Evolutionary conservation across 441 rosid genomes (phyloP).

Genomic region (Sinapis alba): DNA sequence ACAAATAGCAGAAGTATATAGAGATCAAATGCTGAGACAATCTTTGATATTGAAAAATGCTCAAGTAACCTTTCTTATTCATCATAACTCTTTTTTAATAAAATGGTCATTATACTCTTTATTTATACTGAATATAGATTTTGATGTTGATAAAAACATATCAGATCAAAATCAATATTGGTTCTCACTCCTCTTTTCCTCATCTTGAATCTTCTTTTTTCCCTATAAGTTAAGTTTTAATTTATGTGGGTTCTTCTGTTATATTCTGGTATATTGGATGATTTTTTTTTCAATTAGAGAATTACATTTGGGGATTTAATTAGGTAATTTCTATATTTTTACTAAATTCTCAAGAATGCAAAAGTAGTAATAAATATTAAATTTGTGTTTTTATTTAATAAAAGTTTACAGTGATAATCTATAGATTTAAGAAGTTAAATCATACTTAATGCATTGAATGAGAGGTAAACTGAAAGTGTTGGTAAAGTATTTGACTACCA

Average conservation of each 20-base stretch:
- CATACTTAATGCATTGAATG: too few species aligned
- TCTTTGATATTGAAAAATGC: not conserved
- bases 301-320: too few species aligned
- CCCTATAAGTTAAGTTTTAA: not conserved
- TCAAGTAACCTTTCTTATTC: not conserved
- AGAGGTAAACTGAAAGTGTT: too few species aligned
- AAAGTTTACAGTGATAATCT: too few species aligned
- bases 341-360: too few species aligned
- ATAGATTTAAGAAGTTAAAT: too few species aligned
- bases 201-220: not conserved
- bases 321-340: too few species aligned
- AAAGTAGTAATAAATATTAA: too few species aligned
- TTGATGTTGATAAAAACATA: not conserved
- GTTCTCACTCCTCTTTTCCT: not conserved
- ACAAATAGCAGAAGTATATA: conserved; percentile 8
- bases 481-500: too few species aligned
- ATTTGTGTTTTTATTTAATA: too few species aligned
- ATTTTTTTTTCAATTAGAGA: not conserved
- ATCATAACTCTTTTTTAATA: not conserved
- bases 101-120: not conserved
- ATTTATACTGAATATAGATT: not conserved
- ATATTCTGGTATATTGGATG: not conserved
- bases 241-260: not conserved
- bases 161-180: not conserved
- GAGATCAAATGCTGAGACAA: not conserved